Base-by-base conservation (phyloP, 2,329 filamentous ascomycete species). In the Pyrenophora graminea region DNA sequence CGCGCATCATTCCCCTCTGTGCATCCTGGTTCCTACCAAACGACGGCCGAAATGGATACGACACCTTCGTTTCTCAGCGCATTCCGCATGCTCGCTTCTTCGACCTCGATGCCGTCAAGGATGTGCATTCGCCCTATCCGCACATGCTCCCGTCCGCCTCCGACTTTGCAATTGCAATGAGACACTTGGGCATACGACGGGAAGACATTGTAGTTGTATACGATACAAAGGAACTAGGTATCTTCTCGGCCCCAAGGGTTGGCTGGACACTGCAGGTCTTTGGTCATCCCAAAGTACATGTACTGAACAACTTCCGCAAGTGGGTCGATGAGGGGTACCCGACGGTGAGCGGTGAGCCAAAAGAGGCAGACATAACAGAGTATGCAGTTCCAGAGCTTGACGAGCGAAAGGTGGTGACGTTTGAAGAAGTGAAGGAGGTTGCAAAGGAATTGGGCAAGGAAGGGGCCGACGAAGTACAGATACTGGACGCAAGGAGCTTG, bases 11-110 rank as follows among this genome's bases (percentile, higher is more conserved):
- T 46, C 90, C 94, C 2, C 82, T 99, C 36, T 97, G 92, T 75
- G 94, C 92, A 39, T 84, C 91, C 19, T 99, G 94, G 94, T 99
- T 97, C 70, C 84, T 99, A 57, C 94, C 94, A 57, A 97, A 96
- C 73, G 93, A 96, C 59, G 84, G 84, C 46, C 87, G 91, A 55
- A 89, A 84, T 42, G 94, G 94, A 46, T 85, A 89, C 62, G 82
- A 94, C 58, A 85, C 87, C 37, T 99, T 93, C 79, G 84, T 86
- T 61, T 83, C 90, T 70, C 84, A 86, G 69, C 90, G 91, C 65
- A 94, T 99, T 58, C 93, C 92, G 18, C 86, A 87, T 67, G 88
- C 94, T 1, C 89, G 91, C 27, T 99, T 97, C 83, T 99, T 99
- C 74, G 92, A 99, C 74, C 82, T 99, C 46, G 94, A 99, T 75